Conservation (phyloP, 129 eudicot genomes). For the Daucus carota region DNA sequence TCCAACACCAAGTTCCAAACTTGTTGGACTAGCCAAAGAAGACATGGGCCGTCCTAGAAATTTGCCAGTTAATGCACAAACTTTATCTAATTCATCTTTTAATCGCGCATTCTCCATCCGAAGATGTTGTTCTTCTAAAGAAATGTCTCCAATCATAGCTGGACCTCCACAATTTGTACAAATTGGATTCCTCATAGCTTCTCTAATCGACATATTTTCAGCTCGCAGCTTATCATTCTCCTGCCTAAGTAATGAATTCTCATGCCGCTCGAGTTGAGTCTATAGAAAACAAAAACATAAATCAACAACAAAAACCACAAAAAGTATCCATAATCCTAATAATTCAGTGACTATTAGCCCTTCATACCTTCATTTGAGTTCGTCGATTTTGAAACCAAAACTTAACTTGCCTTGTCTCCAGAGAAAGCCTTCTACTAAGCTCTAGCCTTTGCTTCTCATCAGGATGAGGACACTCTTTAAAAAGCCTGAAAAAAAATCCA, state of each 20-base stretch:
- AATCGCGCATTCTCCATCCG: constrained; percentile 81
- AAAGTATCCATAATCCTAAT: too few species aligned
- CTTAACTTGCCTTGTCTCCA: constrained; percentile 89
- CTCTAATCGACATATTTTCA: constrained; percentile 90
- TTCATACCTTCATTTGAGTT: constrained; percentile 98
- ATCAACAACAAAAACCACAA: not conserved
- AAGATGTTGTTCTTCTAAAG: constrained; percentile 87
- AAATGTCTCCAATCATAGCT: constrained; percentile 81
- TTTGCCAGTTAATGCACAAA: constrained; percentile 73
- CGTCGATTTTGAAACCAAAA: constrained; percentile 98
- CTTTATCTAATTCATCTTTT: constrained; percentile 87
- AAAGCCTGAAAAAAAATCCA: constrained; percentile 40
- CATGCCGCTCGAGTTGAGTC: constrained; percentile 96
- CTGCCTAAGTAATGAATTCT: constrained; percentile 82
- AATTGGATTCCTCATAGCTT: constrained; percentile 92
- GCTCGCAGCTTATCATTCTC: constrained; percentile 93
- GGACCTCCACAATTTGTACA: constrained; percentile 96
- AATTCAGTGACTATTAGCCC: too few species aligned
- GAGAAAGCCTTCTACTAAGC: constrained; percentile 71
- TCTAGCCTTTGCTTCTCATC: constrained; percentile 96
- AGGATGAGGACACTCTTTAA: constrained; percentile 98
- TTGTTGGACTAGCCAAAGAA: constrained; percentile 34
- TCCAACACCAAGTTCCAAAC: constrained; percentile 87
- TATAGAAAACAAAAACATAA: constrained; percentile 1
- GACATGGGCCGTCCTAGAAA: constrained; percentile 83